These are phyloP conservation scores for Diutina ranongensis DNA, from an alignment of 1,139 yeast species.

Conservation along the genomic window DNA sequence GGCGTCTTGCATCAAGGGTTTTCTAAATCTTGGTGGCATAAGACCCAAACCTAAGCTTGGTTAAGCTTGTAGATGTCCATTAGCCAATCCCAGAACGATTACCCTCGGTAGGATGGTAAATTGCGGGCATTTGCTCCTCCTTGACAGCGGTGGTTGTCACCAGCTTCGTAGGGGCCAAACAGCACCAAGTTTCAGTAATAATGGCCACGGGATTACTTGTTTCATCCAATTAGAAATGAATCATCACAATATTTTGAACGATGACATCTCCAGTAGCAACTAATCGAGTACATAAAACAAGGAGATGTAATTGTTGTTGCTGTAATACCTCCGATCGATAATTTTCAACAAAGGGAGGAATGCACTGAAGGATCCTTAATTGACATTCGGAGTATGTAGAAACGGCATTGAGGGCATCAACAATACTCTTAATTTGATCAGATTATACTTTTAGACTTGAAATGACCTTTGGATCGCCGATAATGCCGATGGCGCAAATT, in stretches of 20 bases:
- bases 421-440: constrained; percentile 16
- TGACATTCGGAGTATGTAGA: constrained; percentile 70
- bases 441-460: not conserved
- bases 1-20: too few relatives aligned
- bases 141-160: too few relatives aligned
- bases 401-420: constrained; percentile 55
- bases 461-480: constrained; percentile 56
- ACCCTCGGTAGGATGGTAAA: too few relatives aligned
- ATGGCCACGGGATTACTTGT: too few relatives aligned
- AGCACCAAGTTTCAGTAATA: too few relatives aligned
- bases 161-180: too few relatives aligned
- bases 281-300: constrained; percentile 60
- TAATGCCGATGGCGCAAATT: constrained; percentile 59
- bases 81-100: too few relatives aligned
- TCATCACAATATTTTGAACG: constrained; percentile 85
- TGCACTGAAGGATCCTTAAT: constrained; percentile 71
- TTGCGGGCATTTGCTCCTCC: too few relatives aligned
- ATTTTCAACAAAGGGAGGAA: constrained; percentile 63
- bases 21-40: too few relatives aligned
- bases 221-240: too few relatives aligned
- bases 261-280: constrained; percentile 59
- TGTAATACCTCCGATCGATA: constrained; percentile 25
- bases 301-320: constrained; percentile 34
- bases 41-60: too few relatives aligned
- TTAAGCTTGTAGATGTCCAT: too few relatives aligned